Evolutionary conservation across 345 rosid species (phyloP).

Genomic region (Citrus hindsii): DNA sequence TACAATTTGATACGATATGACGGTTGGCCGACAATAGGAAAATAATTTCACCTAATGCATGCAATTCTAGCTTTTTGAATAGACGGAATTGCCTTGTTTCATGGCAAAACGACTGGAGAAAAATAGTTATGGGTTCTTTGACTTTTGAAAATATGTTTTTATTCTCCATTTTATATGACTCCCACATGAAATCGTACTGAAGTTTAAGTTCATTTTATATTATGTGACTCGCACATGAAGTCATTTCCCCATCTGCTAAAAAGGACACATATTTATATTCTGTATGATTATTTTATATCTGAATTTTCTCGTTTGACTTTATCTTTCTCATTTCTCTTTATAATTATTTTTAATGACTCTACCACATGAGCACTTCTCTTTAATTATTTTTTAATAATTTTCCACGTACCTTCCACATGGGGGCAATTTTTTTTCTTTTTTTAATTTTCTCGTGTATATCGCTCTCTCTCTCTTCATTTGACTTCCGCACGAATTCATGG

Average conservation of each 20-base stretch:
- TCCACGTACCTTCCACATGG: conserved; percentile 8
- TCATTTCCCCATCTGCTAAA: not conserved
- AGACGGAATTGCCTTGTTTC: not conserved
- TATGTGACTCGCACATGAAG: not conserved
- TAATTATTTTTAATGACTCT: not conserved
- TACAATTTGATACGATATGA: not conserved
- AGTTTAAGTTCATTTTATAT: not conserved
- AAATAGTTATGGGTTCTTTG: not conserved
- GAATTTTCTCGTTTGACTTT: conserved; percentile 14
- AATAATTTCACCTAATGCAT: not conserved
- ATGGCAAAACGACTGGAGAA: not conserved
- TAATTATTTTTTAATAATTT: not conserved
- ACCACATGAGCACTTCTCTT: conserved; percentile 9
- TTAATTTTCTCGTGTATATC: not conserved
- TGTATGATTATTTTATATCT: not conserved
- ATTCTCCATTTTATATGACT: not conserved
- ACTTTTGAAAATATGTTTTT: not conserved
- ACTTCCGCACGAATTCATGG: not conserved
- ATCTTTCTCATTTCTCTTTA: not conserved
- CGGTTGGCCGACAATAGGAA: not conserved
- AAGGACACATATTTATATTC: not conserved
- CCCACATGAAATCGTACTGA: not conserved
- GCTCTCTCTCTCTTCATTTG: not conserved
- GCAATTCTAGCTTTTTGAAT: not conserved
- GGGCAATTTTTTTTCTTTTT: not conserved